Evolutionary conservation across 495 filamentous ascomycete genomes (phyloP).

Genomic region (Neurospora cerealis): DNA sequence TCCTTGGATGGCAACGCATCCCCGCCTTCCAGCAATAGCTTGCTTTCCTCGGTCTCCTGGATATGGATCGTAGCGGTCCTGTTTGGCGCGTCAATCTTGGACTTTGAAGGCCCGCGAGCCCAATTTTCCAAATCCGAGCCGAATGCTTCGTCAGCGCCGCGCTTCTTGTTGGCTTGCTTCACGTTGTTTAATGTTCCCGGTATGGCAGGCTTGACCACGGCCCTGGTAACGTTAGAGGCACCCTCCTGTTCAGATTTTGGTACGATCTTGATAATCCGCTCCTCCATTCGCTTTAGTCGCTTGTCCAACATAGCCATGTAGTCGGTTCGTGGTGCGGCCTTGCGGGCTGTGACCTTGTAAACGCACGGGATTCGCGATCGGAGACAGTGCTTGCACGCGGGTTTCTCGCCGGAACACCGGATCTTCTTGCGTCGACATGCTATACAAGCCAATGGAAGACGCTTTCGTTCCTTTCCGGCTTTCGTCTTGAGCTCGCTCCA

Average conservation of each 20-base stretch:
- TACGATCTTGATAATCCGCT: slow-evolving; percentile 91
- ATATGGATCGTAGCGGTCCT: slow-evolving; percentile 51
- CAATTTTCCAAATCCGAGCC: slow-evolving; percentile 72
- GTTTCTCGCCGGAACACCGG: slow-evolving; percentile 94
- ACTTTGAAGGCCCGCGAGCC: slow-evolving; percentile 48
- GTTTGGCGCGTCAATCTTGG: slow-evolving; percentile 32
- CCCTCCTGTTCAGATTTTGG: slow-evolving; percentile 69
- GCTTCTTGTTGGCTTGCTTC: slow-evolving; percentile 57
- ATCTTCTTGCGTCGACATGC: slow-evolving; percentile 97
- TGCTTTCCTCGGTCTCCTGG: slow-evolving; percentile 59
- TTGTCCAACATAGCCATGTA: slow-evolving; percentile 99
- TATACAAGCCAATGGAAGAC: slow-evolving; percentile 88
- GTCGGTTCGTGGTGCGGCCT: slow-evolving; percentile 91
- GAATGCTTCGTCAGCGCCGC: slow-evolving; percentile 83
- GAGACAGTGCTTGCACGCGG: slow-evolving; percentile 92
- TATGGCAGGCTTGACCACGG: slow-evolving; percentile 68
- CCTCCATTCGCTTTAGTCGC: slow-evolving; percentile 88
- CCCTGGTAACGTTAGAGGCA: slow-evolving; percentile 49
- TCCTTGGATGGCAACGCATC: slow-evolving; percentile 80
- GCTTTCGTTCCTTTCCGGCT: slow-evolving; percentile 28
- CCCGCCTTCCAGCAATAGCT: slow-evolving; percentile 66
- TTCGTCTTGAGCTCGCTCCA: slow-evolving; percentile 1
- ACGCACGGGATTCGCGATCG: slow-evolving; percentile 91
- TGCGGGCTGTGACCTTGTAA: slow-evolving; percentile 95
- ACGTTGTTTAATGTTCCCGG: slow-evolving; percentile 46